Evolutionary conservation across 371 early-diverging fungal species (phyloP), one percentile per base, ranked within the genome.

Genomic region (Capillidium heterosporum): DNA sequence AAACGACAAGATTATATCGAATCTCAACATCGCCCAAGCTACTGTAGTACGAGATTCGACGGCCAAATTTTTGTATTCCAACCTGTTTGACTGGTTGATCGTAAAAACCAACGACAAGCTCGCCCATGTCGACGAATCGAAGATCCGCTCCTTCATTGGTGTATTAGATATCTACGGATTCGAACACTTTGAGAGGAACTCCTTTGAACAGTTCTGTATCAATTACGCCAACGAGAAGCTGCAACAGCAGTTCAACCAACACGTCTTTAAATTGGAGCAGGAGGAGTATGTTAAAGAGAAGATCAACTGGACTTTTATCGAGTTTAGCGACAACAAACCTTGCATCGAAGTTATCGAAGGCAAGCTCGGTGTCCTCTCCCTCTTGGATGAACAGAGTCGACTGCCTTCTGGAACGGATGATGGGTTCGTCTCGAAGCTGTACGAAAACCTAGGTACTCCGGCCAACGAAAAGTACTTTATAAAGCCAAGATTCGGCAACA

Each of bases 151-250:
- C 23, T 95, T 95, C 61, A 95, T 94, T 60, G 97, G 95, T 68
- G 91, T 96, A 1, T 74, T 96, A 64, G 90, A 98, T 85, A 88
- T 95, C 69, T 89, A 91, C 65, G 91, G 98, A 60, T 91, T 93
- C 73, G 91, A 90, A 69, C 95, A 97, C 62, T 96, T 96, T 66
- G 80, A 91, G 68, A 85, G 82, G 70, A 99, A 99, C 71, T 91
- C 92, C 7, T 99, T 98, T 67, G 99, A 99, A 70, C 98, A 99
- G 74, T 91, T 99, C 67, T 96, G 98, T 76, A 96, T 98, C 70
- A 99, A 91, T 76, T 98, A 85, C 72, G 95, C 95, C 58, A 98
- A 89, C 67, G 97, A 89, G 68, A 95, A 94, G 72, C 72, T 97
- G 51, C 96, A 99, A 70, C 98, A 99, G 65, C 91, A 77, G 70